Evolutionary conservation across 306 rosid genomes (phyloP).

Genomic region (Adenanthera pavonina): DNA sequence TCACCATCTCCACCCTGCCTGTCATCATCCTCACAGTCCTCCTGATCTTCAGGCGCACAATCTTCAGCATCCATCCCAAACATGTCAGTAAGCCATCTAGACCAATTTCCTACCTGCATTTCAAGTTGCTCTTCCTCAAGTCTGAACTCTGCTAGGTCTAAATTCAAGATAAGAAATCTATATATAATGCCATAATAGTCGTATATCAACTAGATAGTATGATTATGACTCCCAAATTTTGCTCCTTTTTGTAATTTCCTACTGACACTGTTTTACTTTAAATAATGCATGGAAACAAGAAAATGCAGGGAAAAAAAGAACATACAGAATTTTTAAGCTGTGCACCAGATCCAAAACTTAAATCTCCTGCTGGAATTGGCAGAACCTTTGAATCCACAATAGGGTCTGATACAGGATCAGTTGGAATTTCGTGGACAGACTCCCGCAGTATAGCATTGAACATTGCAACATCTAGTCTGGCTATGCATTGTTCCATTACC

Average conservation of each 20-base stretch:
- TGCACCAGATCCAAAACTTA: slow-evolving; percentile 99
- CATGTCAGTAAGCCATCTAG: slow-evolving; percentile 86
- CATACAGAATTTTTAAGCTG: slow-evolving; percentile 93
- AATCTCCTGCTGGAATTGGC: slow-evolving; percentile 95
- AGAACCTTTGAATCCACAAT: slow-evolving; percentile 87
- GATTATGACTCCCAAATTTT: not conserved
- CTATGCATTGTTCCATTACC: slow-evolving; percentile 91
- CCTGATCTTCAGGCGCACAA: slow-evolving; percentile 50
- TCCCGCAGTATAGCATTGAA: slow-evolving; percentile 96
- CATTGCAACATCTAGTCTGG: slow-evolving; percentile 95
- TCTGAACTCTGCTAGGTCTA: slow-evolving; percentile 19
- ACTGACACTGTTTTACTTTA: not conserved
- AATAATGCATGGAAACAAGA: slow-evolving; percentile 1
- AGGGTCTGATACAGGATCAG: slow-evolving; percentile 97
- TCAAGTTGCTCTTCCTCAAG: slow-evolving; percentile 38
- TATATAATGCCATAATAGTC: not conserved
- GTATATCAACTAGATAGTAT: not conserved
- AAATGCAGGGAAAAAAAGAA: not conserved
- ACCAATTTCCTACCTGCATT: slow-evolving; percentile 94
- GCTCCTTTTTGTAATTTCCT: not conserved
- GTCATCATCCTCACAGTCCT: slow-evolving; percentile 46
- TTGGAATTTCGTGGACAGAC: slow-evolving; percentile 92
- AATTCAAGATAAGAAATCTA: not conserved
- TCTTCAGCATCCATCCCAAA: slow-evolving; percentile 83
- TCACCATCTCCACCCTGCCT: slow-evolving; percentile 42